Conservation (phyloP, 345 rosid species). For the Bruguiera gymnorhiza region DNA sequence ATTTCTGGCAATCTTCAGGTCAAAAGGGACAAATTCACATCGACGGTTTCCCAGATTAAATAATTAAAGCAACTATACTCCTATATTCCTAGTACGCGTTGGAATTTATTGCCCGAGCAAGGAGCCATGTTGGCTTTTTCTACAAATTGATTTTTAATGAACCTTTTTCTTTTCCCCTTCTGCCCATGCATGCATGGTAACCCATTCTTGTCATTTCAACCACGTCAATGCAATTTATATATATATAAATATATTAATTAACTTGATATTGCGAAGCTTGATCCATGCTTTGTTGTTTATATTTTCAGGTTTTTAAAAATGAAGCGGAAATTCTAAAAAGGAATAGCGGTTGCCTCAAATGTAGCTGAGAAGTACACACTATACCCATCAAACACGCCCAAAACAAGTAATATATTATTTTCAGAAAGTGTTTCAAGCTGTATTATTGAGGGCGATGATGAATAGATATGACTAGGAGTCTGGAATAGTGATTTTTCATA, state of each 20-base stretch:
- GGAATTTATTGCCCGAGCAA: background rate
- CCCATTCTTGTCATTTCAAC: slow-evolving; percentile 15
- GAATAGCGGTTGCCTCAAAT: slow-evolving; percentile 8
- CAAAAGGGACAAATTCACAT: background rate
- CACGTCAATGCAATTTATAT: background rate
- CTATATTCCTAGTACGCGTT: background rate
- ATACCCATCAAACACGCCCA: background rate
- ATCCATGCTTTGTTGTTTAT: background rate
- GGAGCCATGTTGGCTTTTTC: background rate
- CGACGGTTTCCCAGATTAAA: background rate
- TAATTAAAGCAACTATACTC: background rate
- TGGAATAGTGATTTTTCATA: too few species aligned
- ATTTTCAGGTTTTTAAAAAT: slow-evolving; percentile 6
- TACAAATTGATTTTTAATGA: background rate
- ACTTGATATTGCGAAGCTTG: slow-evolving; percentile 4
- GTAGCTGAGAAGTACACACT: background rate
- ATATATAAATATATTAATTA: background rate
- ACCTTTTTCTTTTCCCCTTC: background rate
- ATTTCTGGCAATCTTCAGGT: background rate
- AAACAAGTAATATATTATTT: too few species aligned
- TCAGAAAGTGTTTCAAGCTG: too few species aligned
- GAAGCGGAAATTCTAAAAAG: slow-evolving; percentile 5
- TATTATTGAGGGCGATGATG: too few species aligned
- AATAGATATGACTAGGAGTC: too few species aligned
- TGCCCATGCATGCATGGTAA: slow-evolving; percentile 1